Evolutionary conservation across 495 filamentous ascomycete species (phyloP), one percentile per base, ranked within the genome.

Genomic region (Neurospora cerealis): DNA sequence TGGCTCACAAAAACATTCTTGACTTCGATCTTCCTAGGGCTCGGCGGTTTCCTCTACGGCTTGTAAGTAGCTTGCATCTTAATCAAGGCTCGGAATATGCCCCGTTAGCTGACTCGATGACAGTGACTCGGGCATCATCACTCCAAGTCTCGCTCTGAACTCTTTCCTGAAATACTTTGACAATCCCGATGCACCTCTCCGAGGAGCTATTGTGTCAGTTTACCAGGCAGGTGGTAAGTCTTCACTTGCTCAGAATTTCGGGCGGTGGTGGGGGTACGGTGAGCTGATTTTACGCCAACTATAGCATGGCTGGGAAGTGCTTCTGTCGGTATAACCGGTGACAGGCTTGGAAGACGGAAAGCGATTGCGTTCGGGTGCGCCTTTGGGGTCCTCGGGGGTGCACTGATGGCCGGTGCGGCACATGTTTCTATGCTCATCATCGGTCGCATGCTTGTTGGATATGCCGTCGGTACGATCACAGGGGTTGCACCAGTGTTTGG

Each of bases 381-480:
- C 8, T 81, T 85, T 69, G 85, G 84, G 17, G 80, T 78, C 7
- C 71, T 88, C 5, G 87, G 86, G 2, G 83, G 83, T 32, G 85
- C 85, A 0, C 78, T 88, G 39, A 87, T 88, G 80, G 84, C 82
- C 39, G 86, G 86, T 11, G 84, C 86, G 0, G 78, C 82, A 6
- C 85, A 82, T 54, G 81, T 87, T 71, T 82, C 83, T 69, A 88
- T 88, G 86, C 76, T 88, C 5, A 86, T 88, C 72, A 83, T 83
- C 62, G 86, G 86, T n/a, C 84, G 87, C 54, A 82, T 86, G 34
- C 80, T 87, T 70, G 83, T 87, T 8, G 86, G 86, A 1, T 75
- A 83, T 24, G 85, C 86, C 3, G 83, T 88, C 39, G 87, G 87
- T 2, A 82, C 85, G 19, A 85, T 87, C 76, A 86, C 86, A 0